Evolutionary conservation across 441 rosid genomes (phyloP), one percentile per base, ranked within the genome.

Genomic region (Pelargonium myrrhifolium): DNA sequence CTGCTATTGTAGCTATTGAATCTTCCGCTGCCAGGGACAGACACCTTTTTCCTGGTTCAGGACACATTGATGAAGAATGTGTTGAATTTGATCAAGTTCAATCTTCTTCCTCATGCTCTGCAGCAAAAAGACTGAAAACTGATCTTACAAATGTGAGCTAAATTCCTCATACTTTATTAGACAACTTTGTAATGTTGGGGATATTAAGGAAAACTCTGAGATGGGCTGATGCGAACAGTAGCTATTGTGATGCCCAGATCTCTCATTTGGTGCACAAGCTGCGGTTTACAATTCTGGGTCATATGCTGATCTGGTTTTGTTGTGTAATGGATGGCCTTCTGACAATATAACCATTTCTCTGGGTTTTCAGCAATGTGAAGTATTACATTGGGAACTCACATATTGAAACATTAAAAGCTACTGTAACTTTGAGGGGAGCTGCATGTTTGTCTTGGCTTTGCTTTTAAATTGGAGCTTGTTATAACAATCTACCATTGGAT

Each of bases 1-100:
- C 97, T 76, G 82, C 87, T 26, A 74, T 91, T 7, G 88, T 87
- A 76, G 93, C 96, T n/a, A 86, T 93, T 66, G 92, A 88, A 84
- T 80, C 89, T 63, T 87, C 96, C 76, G 85, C 96, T 49, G 84
- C 88, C 22, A 82, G 93, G 85, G 99, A 91, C 75, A 81, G 87
- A 67, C 53, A 24, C 64, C 72, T 89, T 17, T 89, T 83, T 78
- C 93, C 89, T n/a, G 62, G 69, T 71, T 45, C 69, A 3, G 67
- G 65, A 17, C 70, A 70, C 60, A 64, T 3, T 71, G 72, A 20
- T 60, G 77, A 77, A 51, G 75, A 80, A 66, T 61, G 65, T 21
- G 24, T 9, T 35, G 81, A 70, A 55, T 71, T 69, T 10, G 85
- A 81, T 69, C 17, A 24, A 64, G 40, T 37, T n/a, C 75, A 56